Base-by-base conservation (phyloP, 202 grass and related monocot species). In the Elaeis oleifera region DNA sequence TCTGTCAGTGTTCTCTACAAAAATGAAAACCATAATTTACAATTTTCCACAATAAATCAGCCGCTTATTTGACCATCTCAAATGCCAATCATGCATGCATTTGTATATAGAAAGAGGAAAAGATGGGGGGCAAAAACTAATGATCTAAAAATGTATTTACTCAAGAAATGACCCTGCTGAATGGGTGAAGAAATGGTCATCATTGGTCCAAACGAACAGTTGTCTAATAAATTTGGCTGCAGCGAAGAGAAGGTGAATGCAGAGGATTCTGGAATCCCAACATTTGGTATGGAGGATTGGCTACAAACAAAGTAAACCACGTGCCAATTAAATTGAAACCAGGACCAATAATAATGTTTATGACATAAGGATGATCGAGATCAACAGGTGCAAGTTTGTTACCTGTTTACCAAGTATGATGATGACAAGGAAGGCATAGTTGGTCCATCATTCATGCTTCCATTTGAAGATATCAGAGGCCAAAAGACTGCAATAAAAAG, bases 161-260 rank as follows among this genome's bases (percentile, higher is more conserved):
- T 90, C 79, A 74, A 85, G 73, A 81, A 85, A 56, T 73, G 82
- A 71, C 76, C 76, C 67, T 82, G 82, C 75, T 76, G 76, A 57
- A 85, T 90, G 8, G 87, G 79, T 27, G 65, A 23, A 54, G 71
- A 74, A 16, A 59, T 18, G 5, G 61, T 18, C 71, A 65, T 51
- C 53, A 65, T 63, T 15, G 62, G 53, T 53, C 72, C 79, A 51
- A 90, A 71, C 3, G 76, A 73, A 68, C 56, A 72, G 76, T 74
- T 83, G 72, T 85, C 82, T 53, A 90, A 22, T 23, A 83, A 56
- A 60, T 68, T 83, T 4, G 73, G 65, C 55, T 90, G 82, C 4
- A 77, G 52, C 1, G 81, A 64, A n/a, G 76, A 29, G 51, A 83
- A 39, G 3, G 72, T 31, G 62, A 90, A 83, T 5, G 59, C 15